phyloP scores from a whole-genome alignment of 2,329 filamentous ascomycete genomes.

The Clonostachys byssicola region DNA sequence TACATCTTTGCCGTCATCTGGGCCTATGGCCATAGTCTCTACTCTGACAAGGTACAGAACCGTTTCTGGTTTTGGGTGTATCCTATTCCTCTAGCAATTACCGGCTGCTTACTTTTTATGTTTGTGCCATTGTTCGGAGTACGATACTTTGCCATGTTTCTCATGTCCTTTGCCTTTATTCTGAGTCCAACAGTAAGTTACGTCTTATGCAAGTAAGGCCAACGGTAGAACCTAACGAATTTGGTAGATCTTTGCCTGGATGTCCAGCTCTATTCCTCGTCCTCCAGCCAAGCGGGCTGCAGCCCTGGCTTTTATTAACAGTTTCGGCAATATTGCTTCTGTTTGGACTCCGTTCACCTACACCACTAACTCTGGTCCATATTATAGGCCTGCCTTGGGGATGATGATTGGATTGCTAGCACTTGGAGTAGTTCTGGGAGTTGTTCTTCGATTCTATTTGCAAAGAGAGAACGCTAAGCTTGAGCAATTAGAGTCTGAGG shows the following conservation, averaged over 20 bases:
- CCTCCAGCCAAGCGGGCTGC: conserved; percentile 51
- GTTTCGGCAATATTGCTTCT: conserved; percentile 43
- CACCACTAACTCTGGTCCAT: conserved; percentile 24
- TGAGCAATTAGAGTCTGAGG: conserved; percentile 16
- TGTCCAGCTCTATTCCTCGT: conserved; percentile 42
- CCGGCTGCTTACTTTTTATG: conserved; percentile 58
- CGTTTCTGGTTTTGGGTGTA: conserved; percentile 13
- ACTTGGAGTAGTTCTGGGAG: conserved; percentile 12
- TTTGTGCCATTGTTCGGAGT: conserved; percentile 46
- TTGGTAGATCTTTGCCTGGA: conserved; percentile 45
- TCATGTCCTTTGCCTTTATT: too few species aligned
- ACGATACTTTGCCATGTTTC: conserved; percentile 51
- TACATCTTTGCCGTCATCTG: conserved; percentile 57
- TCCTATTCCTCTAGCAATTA: conserved; percentile 45
- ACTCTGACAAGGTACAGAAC: conserved; percentile 33
- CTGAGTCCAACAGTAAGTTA: too few species aligned
- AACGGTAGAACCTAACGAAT: conserved; percentile 47
- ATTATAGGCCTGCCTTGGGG: conserved; percentile 33
- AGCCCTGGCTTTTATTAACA: conserved; percentile 50
- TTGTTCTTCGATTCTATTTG: conserved; percentile 28
- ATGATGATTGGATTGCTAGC: conserved; percentile 22
- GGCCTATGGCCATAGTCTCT: conserved; percentile 49
- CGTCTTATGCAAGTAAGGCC: too few species aligned
- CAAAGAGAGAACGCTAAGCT: conserved; percentile 36
- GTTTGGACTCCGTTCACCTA: conserved; percentile 50